Conservation (phyloP, 2,329 filamentous ascomycete species). For the Penicillium sp. region DNA sequence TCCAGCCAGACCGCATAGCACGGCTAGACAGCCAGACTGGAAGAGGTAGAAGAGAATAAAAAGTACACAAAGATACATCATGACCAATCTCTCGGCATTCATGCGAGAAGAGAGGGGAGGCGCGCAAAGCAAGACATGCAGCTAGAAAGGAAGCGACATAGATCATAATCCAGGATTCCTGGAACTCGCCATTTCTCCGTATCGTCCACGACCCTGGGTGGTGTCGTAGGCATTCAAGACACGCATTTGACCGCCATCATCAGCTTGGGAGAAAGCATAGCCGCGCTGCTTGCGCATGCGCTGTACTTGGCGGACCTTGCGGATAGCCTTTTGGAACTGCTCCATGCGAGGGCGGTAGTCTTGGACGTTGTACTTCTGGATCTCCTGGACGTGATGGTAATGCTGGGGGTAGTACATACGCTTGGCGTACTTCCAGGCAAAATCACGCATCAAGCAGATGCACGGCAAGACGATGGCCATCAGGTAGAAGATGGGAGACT, state of each 20-base stretch:
- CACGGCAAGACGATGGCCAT: constrained; percentile 80
- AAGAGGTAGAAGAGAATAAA: constrained; percentile 19
- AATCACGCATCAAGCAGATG: constrained; percentile 82
- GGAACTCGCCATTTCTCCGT: constrained; percentile 87
- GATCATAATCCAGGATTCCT: constrained; percentile 37
- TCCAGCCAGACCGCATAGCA: constrained; percentile 13
- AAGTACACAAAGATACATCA: constrained; percentile 21
- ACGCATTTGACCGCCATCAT: constrained; percentile 85
- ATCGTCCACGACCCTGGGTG: constrained; percentile 83
- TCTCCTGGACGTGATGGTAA: constrained; percentile 98
- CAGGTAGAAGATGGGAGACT: constrained; percentile 84
- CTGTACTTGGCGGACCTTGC: constrained; percentile 96
- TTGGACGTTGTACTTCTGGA: constrained; percentile 99
- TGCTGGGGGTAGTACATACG: constrained; percentile 95
- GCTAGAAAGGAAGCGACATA: constrained; percentile 17
- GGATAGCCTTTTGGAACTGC: constrained; percentile 98
- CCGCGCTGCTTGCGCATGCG: constrained; percentile 99
- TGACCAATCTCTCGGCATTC: constrained; percentile 16
- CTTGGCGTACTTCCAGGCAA: constrained; percentile 96
- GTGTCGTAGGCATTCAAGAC: constrained; percentile 98
- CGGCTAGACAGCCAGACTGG: constrained; percentile 16
- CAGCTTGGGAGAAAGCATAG: constrained; percentile 96
- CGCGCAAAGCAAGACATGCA: constrained; percentile 14
- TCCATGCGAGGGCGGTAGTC: constrained; percentile 99
- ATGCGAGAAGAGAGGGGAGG: constrained; percentile 15